Evolutionary conservation across 352 stramenopile species (phyloP), one percentile per base, ranked within the genome.

Genomic region (Phytophthora nicotianae): DNA sequence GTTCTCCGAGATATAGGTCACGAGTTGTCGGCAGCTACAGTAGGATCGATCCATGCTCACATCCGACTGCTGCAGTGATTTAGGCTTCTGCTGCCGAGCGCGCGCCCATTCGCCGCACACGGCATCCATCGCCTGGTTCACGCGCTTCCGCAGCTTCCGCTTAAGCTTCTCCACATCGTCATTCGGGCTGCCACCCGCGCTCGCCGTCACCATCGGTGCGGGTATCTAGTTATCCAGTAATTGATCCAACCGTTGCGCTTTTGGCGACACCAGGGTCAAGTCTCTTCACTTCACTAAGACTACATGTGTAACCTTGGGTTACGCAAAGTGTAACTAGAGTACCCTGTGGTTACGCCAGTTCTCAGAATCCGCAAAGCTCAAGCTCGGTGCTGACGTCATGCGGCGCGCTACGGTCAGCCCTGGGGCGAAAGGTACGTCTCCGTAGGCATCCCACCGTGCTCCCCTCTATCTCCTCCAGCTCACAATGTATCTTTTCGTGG

Each of bases 1-100:
- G 58, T 86, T 84, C 2, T 47, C 61, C n/a, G 58, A 52, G 54
- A 89, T 89, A 55, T 84, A 89, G 41, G 48, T 21, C 19, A 88
- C 78, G 35, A 89, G 60, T 35, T 65, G 72, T 49, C 72, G 60
- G 67, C 80, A 89, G 65, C 64, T 81, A 23, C 50, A 70, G 48
- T 83, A 77, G 45, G 74, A 83, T 0, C 73, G 46, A 40, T 89
- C 75, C 26, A 86, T 74, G 46, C 74, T 58, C 27, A 55, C n/a
- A 21, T 61, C 33, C 33, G 58, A 19, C 32, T 59, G 51, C n/a
- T 42, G 20, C 46, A 50, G 46, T 7, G 26, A 23, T 42, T 48
- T 37, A 19, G 60, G 13, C 13, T 38, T 38, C 13, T 38, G 27
- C 35, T 68, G 27, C 49, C 75, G 72, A 24, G 49, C 38, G 2